These are phyloP conservation scores for Lasiodiplodia sp. DNA, from an alignment of 2,329 filamentous ascomycete species.

Conservation along the genomic window DNA sequence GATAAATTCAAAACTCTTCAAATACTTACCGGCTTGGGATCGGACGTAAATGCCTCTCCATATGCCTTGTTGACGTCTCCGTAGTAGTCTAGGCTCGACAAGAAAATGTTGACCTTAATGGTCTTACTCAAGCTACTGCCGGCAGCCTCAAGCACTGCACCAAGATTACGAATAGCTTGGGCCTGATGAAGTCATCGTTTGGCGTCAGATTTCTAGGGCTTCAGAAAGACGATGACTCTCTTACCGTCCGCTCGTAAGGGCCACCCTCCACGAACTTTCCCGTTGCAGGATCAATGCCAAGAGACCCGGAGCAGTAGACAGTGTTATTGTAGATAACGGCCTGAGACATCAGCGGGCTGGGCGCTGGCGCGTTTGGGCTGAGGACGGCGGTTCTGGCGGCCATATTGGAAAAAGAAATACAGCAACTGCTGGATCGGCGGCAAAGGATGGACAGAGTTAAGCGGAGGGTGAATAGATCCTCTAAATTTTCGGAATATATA, in stretches of 20 bases:
- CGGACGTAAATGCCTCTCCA: not conserved
- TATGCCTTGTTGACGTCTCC: not conserved
- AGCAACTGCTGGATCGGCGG: no score
- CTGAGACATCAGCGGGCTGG: constrained; percentile 6
- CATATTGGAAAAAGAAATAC: not conserved
- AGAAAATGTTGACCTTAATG: not conserved
- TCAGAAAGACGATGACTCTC: not conserved
- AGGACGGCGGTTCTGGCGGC: not conserved
- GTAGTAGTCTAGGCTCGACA: not conserved
- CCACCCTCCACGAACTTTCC: not conserved
- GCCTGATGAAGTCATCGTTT: not conserved
- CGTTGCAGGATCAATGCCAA: not conserved
- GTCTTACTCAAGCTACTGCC: not conserved
- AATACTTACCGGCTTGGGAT: not conserved
- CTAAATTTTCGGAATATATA: not conserved
- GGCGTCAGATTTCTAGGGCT: not conserved
- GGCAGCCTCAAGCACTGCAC: not conserved
- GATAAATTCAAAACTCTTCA: no score
- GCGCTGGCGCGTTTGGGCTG: not conserved
- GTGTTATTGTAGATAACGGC: constrained; percentile 2
- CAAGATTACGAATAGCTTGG: not conserved
- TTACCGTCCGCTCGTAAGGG: not conserved
- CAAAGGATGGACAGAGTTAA: not conserved
- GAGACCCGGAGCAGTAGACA: not conserved
- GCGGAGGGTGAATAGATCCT: not conserved